Evolutionary conservation across 176 grass and related monocot genomes (phyloP), one percentile per base, ranked within the genome.

Genomic region (Oryza rufipogon): DNA sequence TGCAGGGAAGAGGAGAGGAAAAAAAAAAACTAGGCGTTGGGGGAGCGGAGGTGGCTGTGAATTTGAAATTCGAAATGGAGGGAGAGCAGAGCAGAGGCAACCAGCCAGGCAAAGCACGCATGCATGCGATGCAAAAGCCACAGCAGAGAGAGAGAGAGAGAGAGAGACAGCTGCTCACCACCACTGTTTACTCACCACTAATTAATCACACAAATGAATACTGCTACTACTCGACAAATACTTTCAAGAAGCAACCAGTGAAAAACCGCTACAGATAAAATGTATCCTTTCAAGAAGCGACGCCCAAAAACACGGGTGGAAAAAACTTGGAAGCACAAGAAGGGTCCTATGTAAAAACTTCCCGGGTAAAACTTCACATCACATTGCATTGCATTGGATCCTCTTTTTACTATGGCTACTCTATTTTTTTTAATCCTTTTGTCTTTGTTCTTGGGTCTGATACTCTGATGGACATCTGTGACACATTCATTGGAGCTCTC

Each of bases 1-100:
- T 88, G 82, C 83, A 83, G 33, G 5, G 48, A 48, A 9, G 23
- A 23, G 58, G 23, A 23, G 58, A 63, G 58, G 11, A 63, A 32
- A 30, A 26, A 26, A 26, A 30, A 32, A 32, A n/a, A 23, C 58
- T 63, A 58, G 58, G 77, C 83, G 76, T 81, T 30, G 30, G 30
- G 86, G 78, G 80, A 52, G 45, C 72, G 83, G 79, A 64, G 34
- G 54, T 74, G 73, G 74, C 77, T 4, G 73, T 70, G 39, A 80
- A 78, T 97, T 97, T 94, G 89, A 92, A 97, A 97, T 97, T 94
- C 82, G 85, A 96, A 96, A 91, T 44, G 76, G 84, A 87, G 88
- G 86, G 86, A 87, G 11, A 80, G 82, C 23, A 67, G 28, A 28
- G 28, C 28, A 26, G 33, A 16, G 11, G 15, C 20, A 11, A 1